Base-by-base conservation (phyloP, 2,329 filamentous ascomycete genomes). In the Penicillium sp. region DNA sequence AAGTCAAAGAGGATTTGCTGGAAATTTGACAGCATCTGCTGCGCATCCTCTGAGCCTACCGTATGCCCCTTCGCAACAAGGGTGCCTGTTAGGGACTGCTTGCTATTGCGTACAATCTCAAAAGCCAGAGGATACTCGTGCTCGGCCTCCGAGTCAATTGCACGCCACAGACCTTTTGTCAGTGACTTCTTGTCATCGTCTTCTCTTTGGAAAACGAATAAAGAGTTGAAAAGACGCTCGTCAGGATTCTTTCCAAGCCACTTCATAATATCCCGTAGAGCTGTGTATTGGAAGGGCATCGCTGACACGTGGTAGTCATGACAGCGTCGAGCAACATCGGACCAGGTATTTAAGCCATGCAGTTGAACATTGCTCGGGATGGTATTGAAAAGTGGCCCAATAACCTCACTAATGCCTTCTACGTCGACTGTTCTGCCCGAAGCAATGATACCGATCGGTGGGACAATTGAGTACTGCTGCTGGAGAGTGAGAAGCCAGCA, bases 311-410 rank as follows among this genome's bases (percentile, higher is more conserved):
- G 89, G 64, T 86, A 89, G 0, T 81, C 71, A 59, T 95, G 89
- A 53, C 87, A 88, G 42, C 74, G 71, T 13, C 71, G 74, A 18
- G 89, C 74, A 1, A 89, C 67, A 0, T 80, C 75, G 0, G 71
- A 64, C 82, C 86, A 89, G 0, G 76, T 81, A 4, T 77, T 72
- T 0, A 68, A 62, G 0, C 66, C 55, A 6, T 69, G 53, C 12
- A 79, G 56, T 5, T 72, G 63, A 29, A 83, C 69, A 46, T 80
- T 77, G 64, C 87, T 89, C 0, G 91, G 89, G 1, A 96, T 74
- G 0, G 90, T 95, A 64, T 96, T 96, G 77, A 96, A 95, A 16
- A 96, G 72, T 0, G 92, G 91, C 0, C 91, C 92, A 35, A 93
- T 79, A 0, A 88, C 80, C 18, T 76, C 64, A 39, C 90, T 86